Conservation (phyloP, 192 early-diverging fungal genomes). For the Coemansia sp. region DNA sequence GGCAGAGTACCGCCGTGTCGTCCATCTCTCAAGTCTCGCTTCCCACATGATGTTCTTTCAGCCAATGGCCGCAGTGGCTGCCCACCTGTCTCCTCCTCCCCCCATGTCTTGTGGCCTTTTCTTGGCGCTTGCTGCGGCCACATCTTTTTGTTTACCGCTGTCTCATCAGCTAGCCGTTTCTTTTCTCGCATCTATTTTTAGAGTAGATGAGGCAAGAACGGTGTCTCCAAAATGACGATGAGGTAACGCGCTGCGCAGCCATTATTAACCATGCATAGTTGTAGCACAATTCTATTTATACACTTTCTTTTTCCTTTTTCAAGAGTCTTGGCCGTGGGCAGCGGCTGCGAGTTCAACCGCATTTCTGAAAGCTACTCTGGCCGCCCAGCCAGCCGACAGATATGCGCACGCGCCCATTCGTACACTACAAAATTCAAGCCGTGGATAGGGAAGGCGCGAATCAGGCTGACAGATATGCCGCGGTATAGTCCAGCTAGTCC, state of each 20-base stretch:
- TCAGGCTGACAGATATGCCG: conserved; percentile 72
- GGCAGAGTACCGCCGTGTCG: neutral
- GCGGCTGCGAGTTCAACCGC: neutral
- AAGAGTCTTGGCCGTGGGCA: neutral
- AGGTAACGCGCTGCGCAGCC: neutral
- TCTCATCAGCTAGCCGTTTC: neutral
- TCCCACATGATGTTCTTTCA: neutral
- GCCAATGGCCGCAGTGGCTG: neutral
- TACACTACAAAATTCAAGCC: conserved; percentile 83
- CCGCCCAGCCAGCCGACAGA: conserved; percentile 38
- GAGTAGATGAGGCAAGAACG: neutral
- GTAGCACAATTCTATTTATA: conserved; percentile 1
- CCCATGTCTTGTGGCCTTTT: conserved; percentile 11
- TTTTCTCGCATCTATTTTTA: neutral
- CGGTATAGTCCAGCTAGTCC: conserved; percentile 70
- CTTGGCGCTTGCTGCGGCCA: conserved; percentile 8
- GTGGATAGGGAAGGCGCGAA: conserved; percentile 80
- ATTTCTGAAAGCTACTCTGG: conserved; percentile 17
- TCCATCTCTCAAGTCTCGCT: neutral
- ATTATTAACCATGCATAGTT: neutral
- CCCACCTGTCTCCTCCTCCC: neutral
- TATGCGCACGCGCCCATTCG: conserved; percentile 59
- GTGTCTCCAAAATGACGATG: neutral
- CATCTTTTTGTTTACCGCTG: neutral
- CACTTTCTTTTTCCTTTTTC: neutral